Evolutionary conservation across 129 eudicot species (phyloP).

Genomic region (Chrysanthemum lavandulifolium): DNA sequence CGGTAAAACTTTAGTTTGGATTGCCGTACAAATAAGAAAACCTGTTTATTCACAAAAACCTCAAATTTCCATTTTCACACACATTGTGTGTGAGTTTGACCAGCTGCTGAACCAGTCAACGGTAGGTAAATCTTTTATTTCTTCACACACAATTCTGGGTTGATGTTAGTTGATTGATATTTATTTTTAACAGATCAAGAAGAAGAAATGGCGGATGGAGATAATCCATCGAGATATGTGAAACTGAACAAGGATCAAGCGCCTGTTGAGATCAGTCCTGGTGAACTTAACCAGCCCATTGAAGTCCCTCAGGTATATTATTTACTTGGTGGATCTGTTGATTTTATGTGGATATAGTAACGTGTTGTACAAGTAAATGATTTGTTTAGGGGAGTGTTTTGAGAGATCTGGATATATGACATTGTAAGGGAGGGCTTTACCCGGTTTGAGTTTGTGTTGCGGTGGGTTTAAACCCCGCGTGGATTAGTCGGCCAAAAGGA

Average conservation of each 20-base stretch:
- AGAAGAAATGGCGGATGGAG: slow-evolving; percentile 62
- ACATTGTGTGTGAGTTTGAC: slow-evolving; percentile 20
- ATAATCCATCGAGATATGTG: slow-evolving; percentile 70
- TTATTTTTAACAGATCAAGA: slow-evolving; percentile 32
- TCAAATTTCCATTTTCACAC: background rate
- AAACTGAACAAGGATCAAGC: slow-evolving; percentile 88
- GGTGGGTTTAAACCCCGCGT: too few species aligned
- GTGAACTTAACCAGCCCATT: slow-evolving; percentile 94
- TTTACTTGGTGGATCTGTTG: too few species aligned
- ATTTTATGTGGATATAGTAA: too few species aligned
- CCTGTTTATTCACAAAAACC: background rate
- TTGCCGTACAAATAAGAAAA: background rate
- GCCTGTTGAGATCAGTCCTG: slow-evolving; percentile 70
- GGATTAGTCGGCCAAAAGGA: too few species aligned
- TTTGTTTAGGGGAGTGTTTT: too few species aligned
- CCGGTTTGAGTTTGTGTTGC: too few species aligned
- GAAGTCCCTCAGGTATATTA: slow-evolving; percentile 76
- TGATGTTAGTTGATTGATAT: background rate
- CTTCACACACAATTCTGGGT: background rate
- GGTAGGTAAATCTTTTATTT: slow-evolving; percentile 2
- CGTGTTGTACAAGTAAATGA: too few species aligned
- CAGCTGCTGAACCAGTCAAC: slow-evolving; percentile 36
- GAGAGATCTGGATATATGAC: too few species aligned
- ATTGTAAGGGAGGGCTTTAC: too few species aligned
- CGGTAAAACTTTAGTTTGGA: too few species aligned